Evolutionary conservation across 495 filamentous ascomycete species (phyloP), one percentile per base, ranked within the genome.

Genomic region (Lophiotrema nucula): DNA sequence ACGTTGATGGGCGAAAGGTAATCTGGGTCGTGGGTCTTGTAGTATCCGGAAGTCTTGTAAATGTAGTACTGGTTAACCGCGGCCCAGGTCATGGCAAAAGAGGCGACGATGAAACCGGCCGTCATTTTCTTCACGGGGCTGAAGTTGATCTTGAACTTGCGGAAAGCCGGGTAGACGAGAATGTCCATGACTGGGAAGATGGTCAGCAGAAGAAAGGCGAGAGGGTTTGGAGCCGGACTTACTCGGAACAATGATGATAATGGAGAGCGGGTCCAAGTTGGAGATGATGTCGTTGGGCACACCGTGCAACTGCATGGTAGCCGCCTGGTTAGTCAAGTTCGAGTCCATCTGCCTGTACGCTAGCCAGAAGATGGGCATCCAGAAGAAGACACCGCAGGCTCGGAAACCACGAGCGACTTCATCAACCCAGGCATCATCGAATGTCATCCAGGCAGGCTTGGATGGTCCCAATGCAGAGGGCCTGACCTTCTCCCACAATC

Each of bases 271-370:
- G 67, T 92, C 83, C 22, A 92, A 78, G 69, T 91, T 91, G 60
- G 80, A 81, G 60, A 92, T 76, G 23, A 91, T 77, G 66, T 92
- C 88, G 71, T 91, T 89, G 47, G 88, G 88, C 0, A 90, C 79
- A n/a, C 87, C 86, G 42, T 80, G 78, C 11, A 89, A 76, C 4
- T 73, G 59, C 86, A 93, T 87, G 5, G 79, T 83, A 3, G 82
- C 83, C 1, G 87, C 87, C 68, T 88, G 86, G 10, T 83, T 85
- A 26, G 81, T 83, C 18, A 91, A 72, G 72, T 89, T 91, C 77
- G 84, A 86, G 66, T 76, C 73, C 66, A 58, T 77, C 59, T 82
- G 78, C 54, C 77, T 76, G 62, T 83, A 82, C 11, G 79, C 72
- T 43, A 89, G 74, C 75, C 81, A 85, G 71, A 85, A 88, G 35